Percentiles rank a stretch among this genome's conserved stretches.
Evolutionary conservation across 1,139 yeast species (phyloP).

Genomic region (Debaryomycetaceae sp.): DNA sequence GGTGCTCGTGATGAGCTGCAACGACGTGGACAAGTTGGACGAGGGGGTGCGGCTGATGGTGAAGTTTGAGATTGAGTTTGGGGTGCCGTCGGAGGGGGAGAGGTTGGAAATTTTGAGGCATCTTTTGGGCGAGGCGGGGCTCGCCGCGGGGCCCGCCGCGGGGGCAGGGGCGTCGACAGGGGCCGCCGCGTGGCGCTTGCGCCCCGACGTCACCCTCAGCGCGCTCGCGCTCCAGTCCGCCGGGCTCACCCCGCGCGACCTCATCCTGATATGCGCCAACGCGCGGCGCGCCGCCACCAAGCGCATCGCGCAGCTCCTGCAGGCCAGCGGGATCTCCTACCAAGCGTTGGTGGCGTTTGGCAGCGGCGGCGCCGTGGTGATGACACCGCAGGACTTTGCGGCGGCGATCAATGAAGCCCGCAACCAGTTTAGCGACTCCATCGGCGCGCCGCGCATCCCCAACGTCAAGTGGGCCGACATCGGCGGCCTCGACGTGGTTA

Average conservation of each 20-base stretch:
- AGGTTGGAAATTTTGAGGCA: slow-evolving; percentile 59
- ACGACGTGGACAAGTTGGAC: slow-evolving; percentile 67
- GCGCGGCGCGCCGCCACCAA: slow-evolving; percentile 58
- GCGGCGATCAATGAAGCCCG: slow-evolving; percentile 78
- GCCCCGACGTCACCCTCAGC: slow-evolving; percentile 53
- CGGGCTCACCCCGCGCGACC: slow-evolving; percentile 84
- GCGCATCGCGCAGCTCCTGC: slow-evolving; percentile 34
- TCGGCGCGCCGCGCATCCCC: slow-evolving; percentile 96
- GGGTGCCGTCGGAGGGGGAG: slow-evolving; percentile 78
- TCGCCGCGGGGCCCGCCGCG: slow-evolving; percentile 2
- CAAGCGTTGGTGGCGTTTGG: slow-evolving; percentile 31
- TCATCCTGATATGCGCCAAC: slow-evolving; percentile 63
- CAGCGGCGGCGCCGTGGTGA: slow-evolving; percentile 50
- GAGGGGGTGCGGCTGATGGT: slow-evolving; percentile 63
- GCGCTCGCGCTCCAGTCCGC: slow-evolving; percentile 83
- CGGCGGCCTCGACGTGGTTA: slow-evolving; percentile 85
- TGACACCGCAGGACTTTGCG: slow-evolving; percentile 64
- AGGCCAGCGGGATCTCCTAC: slow-evolving; percentile 14
- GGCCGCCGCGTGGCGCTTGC: slow-evolving; percentile 20
- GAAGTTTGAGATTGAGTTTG: slow-evolving; percentile 71
- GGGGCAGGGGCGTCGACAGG: slow-evolving; percentile 4
- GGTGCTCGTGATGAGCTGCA: slow-evolving; percentile 64
- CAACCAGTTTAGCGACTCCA: slow-evolving; percentile 84
- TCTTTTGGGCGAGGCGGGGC: slow-evolving; percentile 28
- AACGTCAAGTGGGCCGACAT: slow-evolving; percentile 94